Evolutionary conservation across 495 filamentous ascomycete genomes (phyloP).

Genomic region (Aspergillus bertholletiae): DNA sequence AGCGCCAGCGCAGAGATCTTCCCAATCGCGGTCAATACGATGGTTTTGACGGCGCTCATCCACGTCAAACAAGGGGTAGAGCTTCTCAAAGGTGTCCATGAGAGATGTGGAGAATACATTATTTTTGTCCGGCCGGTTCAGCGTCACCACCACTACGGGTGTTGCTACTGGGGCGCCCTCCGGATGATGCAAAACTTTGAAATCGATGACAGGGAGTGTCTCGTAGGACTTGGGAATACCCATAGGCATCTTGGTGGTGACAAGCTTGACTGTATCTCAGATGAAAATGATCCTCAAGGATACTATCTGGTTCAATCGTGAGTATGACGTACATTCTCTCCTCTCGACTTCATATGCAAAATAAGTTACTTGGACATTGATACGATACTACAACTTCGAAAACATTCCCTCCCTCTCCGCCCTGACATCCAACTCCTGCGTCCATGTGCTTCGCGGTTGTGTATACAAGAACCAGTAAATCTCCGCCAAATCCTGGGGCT

Average conservation of each 20-base stretch:
- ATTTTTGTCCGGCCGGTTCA: constrained; percentile 48
- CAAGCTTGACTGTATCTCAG: too few species aligned
- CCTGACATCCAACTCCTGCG: constrained; percentile 19
- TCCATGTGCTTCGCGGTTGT: constrained; percentile 22
- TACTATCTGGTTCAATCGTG: neutral
- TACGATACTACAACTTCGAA: constrained; percentile 14
- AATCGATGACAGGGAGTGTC: constrained; percentile 35
- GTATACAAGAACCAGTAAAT: constrained; percentile 20
- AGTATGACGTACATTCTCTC: neutral
- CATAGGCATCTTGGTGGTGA: too few species aligned
- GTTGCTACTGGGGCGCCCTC: constrained; percentile 37
- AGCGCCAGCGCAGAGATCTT: constrained; percentile 55
- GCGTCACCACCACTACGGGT: constrained; percentile 45
- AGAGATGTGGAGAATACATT: constrained; percentile 55
- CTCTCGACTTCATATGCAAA: neutral
- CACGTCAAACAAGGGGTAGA: constrained; percentile 46
- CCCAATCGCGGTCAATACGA: constrained; percentile 50
- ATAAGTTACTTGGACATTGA: too few species aligned
- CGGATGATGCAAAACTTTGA: constrained; percentile 46
- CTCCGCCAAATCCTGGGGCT: constrained; percentile 21
- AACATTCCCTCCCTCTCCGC: constrained; percentile 14
- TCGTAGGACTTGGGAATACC: constrained; percentile 14
- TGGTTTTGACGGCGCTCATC: constrained; percentile 48
- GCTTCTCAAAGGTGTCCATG: constrained; percentile 42
- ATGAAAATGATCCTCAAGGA: too few species aligned